These are phyloP conservation scores for Puccinia horiana DNA, from an alignment of 1,284 basidiomycete species.

Conservation along the genomic window DNA sequence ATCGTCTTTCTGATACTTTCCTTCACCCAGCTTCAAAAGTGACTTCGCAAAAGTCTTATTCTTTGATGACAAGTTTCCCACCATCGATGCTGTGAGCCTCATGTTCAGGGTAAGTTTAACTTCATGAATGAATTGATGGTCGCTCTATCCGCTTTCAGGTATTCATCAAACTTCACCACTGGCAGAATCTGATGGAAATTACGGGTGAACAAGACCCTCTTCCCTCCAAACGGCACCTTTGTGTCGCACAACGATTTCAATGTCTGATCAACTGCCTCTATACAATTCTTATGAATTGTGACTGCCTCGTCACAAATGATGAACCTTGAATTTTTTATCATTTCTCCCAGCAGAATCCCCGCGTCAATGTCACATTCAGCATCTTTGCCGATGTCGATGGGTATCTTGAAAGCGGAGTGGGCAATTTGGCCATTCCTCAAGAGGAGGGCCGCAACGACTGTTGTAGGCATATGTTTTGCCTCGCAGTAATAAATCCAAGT, in stretches of 20 bases:
- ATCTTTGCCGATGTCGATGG: not conserved
- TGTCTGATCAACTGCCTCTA: not conserved
- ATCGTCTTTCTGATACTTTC: no score
- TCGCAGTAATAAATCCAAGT: constrained; percentile 57
- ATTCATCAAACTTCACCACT: not conserved
- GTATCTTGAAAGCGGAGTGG: constrained; percentile 17
- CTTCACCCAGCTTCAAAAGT: no score
- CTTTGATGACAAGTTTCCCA: not conserved
- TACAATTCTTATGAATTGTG: not conserved
- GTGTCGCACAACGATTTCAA: not conserved
- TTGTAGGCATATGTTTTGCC: constrained; percentile 59
- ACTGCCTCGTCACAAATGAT: constrained; percentile 28
- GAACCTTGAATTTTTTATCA: not conserved
- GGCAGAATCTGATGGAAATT: constrained; percentile 23
- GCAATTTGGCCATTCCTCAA: constrained; percentile 58
- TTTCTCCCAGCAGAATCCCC: not conserved
- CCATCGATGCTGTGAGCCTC: no score
- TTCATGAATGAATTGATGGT: no score
- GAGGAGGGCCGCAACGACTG: constrained; percentile 62
- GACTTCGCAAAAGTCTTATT: not conserved
- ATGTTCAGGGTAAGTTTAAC: not conserved
- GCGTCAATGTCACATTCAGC: constrained; percentile 54
- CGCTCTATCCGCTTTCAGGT: no score
- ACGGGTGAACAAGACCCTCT: not conserved
- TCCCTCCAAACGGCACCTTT: not conserved